Evolutionary conservation across 495 filamentous ascomycete species (phyloP).

Genomic region (Margaritispora aquatica): DNA sequence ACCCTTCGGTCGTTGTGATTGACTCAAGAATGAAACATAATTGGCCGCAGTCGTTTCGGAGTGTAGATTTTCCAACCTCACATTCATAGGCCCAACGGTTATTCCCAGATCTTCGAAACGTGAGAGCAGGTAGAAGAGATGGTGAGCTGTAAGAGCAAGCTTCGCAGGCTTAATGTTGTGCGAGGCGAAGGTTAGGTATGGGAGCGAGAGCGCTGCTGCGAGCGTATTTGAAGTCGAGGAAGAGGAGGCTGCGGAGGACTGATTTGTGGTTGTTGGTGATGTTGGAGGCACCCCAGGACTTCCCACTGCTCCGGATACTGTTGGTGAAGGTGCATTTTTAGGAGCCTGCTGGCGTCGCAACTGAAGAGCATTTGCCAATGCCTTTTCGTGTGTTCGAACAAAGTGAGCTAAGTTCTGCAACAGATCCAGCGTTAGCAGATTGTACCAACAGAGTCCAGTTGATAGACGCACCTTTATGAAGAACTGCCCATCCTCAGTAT

Average conservation of each 20-base stretch:
- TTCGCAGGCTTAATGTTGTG: conserved; percentile 81
- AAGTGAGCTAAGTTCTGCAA: conserved; percentile 85
- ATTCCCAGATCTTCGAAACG: conserved; percentile 91
- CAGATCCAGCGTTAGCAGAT: conserved; percentile 13
- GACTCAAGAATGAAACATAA: conserved; percentile 92
- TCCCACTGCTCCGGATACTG: conserved; percentile 40
- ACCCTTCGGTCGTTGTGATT: conserved; percentile 66
- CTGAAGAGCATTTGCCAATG: conserved; percentile 91
- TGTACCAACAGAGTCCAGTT: background rate
- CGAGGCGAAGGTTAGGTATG: conserved; percentile 76
- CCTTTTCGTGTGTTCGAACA: conserved; percentile 95
- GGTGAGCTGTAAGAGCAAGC: conserved; percentile 91
- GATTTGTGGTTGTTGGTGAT: conserved; percentile 42
- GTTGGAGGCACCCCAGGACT: conserved; percentile 39
- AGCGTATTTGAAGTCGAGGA: conserved; percentile 65
- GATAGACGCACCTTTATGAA: conserved; percentile 67
- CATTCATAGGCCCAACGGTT: conserved; percentile 88
- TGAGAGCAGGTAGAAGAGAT: conserved; percentile 92
- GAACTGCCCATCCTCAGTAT: conserved; percentile 82
- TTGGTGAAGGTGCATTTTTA: conserved; percentile 58
- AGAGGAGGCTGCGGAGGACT: conserved; percentile 49
- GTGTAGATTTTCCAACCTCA: conserved; percentile 90
- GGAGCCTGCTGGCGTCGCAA: conserved; percentile 58
- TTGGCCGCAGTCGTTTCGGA: conserved; percentile 77
- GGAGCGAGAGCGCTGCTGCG: conserved; percentile 78